Percentiles rank a stretch among this genome's conserved stretches.
These are phyloP conservation scores for Hypoxylon sp. DNA, from an alignment of 2,329 filamentous ascomycete genomes.

Conservation along the genomic window DNA sequence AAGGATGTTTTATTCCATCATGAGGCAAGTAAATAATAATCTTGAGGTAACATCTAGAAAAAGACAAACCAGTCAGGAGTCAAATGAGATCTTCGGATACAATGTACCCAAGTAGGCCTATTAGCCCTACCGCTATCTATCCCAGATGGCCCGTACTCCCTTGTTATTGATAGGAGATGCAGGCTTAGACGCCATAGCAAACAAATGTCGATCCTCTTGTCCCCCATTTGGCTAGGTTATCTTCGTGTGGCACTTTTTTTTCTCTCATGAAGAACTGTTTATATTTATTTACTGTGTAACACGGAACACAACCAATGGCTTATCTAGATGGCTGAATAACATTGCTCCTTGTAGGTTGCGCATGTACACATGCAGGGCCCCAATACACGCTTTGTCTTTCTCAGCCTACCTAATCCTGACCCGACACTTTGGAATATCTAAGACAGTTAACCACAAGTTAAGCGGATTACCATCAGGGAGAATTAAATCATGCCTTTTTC, in stretches of 20 bases:
- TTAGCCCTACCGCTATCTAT: neutral
- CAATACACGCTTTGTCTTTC: neutral
- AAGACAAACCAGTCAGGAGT: neutral
- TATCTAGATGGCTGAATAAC: neutral
- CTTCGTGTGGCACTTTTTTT: conserved; percentile 3
- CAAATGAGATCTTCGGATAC: neutral
- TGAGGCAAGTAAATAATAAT: neutral
- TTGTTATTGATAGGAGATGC: conserved; percentile 1
- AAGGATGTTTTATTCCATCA: neutral
- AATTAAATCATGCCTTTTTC: neutral
- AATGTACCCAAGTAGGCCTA: neutral
- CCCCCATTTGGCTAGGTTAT: neutral
- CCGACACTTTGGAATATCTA: neutral
- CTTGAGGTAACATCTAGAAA: neutral
- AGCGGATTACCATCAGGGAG: neutral
- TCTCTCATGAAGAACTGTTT: neutral
- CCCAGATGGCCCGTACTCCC: neutral
- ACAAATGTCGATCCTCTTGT: conserved; percentile 13
- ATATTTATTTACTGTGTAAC: conserved; percentile 8
- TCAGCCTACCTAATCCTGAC: neutral
- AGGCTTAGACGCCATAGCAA: conserved; percentile 12
- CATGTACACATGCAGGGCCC: neutral
- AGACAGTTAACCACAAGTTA: neutral
- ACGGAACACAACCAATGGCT: neutral
- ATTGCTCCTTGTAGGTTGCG: neutral